A percentile compares a stretch with the other conserved stretches of the same genome.
phyloP scores from a whole-genome alignment of 805 yeast genomes.

The Hyphopichia homilentoma region DNA sequence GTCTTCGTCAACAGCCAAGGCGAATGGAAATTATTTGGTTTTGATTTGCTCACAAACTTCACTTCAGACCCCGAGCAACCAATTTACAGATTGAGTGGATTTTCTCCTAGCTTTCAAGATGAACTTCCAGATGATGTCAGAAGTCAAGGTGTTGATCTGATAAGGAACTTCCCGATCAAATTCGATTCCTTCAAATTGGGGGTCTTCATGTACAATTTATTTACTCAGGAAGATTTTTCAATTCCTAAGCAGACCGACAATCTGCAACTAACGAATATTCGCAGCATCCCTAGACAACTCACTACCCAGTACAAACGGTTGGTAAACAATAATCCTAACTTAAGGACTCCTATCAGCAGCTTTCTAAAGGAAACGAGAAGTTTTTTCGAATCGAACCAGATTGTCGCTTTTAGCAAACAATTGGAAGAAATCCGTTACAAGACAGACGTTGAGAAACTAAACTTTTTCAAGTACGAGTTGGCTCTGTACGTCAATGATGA shows the following conservation, averaged over 20 bases:
- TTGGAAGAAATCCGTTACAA: conserved; percentile 55
- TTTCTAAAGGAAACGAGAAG: conserved; percentile 22
- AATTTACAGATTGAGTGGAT: conserved; percentile 31
- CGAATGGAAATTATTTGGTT: conserved; percentile 82
- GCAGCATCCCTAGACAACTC: conserved; percentile 38
- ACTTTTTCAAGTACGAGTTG: conserved; percentile 31
- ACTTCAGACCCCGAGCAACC: conserved; percentile 45
- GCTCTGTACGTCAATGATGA: conserved; percentile 17
- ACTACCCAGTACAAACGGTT: conserved; percentile 37
- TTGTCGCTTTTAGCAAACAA: conserved; percentile 51
- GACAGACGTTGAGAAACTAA: conserved; percentile 50
- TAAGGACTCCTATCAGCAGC: conserved; percentile 25
- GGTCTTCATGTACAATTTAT: conserved; percentile 45
- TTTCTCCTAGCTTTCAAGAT: conserved; percentile 19
- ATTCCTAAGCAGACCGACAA: background rate
- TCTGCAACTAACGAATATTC: conserved; percentile 6
- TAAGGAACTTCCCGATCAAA: conserved; percentile 35
- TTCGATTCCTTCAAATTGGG: conserved; percentile 69
- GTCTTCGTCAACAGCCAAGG: conserved; percentile 65
- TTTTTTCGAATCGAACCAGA: conserved; percentile 34
- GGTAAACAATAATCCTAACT: conserved; percentile 30
- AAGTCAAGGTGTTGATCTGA: conserved; percentile 41
- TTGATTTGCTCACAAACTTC: conserved; percentile 59
- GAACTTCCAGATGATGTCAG: conserved; percentile 47
- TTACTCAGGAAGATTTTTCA: conserved; percentile 19